Conservation (phyloP, 2,329 filamentous ascomycete species). For the Sporothrix brasiliensis region DNA sequence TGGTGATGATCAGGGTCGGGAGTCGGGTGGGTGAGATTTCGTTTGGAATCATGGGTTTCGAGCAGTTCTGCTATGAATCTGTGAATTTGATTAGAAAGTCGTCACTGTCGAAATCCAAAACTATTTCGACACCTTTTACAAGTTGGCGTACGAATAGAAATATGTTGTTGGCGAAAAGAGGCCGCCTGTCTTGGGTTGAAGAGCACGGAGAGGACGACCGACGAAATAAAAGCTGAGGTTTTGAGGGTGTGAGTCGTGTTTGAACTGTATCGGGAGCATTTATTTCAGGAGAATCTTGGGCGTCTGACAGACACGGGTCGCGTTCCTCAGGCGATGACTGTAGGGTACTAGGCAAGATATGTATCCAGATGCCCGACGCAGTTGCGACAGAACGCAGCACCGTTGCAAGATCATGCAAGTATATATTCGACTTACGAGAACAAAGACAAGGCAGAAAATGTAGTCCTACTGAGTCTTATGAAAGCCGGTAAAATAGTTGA, state of each 20-base stretch:
- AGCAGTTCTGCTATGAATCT: too few relatives aligned
- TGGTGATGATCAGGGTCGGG: neutral
- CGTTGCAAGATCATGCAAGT: neutral
- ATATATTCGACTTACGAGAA: neutral
- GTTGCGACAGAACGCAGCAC: neutral
- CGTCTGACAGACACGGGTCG: neutral
- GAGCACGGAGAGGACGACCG: neutral
- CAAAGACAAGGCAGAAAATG: slow-evolving; percentile 3
- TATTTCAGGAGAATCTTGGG: neutral
- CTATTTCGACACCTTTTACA: too few relatives aligned
- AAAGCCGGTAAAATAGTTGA: neutral
- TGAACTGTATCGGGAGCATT: neutral
- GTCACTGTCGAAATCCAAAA: too few relatives aligned
- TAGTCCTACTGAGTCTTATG: neutral
- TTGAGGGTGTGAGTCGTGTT: neutral
- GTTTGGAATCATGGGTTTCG: too few relatives aligned
- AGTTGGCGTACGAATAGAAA: neutral
- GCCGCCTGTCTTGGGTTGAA: neutral
- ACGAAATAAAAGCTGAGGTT: neutral
- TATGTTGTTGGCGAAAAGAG: neutral
- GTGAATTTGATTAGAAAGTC: too few relatives aligned
- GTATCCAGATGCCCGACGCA: neutral
- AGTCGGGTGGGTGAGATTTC: neutral
- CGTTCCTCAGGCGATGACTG: neutral
- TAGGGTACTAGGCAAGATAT: neutral